Evolutionary conservation across 208 protist species (phyloP).

Genomic region (Phytomonas serpens): DNA sequence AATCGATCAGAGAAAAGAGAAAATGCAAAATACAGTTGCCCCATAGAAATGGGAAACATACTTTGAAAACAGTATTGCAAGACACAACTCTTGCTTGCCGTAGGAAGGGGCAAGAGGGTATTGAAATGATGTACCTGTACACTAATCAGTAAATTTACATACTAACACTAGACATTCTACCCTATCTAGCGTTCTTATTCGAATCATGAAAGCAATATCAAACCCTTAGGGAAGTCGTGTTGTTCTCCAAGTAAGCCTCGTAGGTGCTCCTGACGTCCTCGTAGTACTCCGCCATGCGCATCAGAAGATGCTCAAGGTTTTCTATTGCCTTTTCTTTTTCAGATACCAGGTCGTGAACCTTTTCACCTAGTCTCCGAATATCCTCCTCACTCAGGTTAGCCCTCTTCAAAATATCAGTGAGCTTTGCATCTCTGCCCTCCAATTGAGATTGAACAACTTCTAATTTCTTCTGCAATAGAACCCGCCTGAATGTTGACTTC

Average conservation of each 20-base stretch:
- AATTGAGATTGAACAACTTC: conserved; percentile 87
- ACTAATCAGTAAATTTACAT: not conserved
- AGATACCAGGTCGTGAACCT: conserved; percentile 93
- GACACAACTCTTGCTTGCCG: not conserved
- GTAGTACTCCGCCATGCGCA: conserved; percentile 50
- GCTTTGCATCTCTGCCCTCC: conserved; percentile 91
- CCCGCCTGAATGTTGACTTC: conserved; percentile 91
- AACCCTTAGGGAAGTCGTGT: conserved; percentile 33
- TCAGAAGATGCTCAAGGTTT: conserved; percentile 87
- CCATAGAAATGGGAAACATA: not conserved
- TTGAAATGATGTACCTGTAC: not conserved
- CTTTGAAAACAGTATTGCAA: not conserved
- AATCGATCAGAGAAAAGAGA: not conserved
- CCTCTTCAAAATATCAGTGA: conserved; percentile 90
- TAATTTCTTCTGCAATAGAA: conserved; percentile 94
- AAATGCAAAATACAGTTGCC: not conserved
- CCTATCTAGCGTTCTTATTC: not conserved
- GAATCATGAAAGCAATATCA: not conserved
- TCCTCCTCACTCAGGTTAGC: conserved; percentile 92
- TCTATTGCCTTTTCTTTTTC: conserved; percentile 96
- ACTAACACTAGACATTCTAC: not conserved
- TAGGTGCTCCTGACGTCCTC: conserved; percentile 67
- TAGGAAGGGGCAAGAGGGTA: not conserved
- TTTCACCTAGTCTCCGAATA: conserved; percentile 86
- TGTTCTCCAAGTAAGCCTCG: conserved; percentile 76